Percentiles rank a stretch among this genome's conserved stretches.
Evolutionary conservation across 768 basidiomycete species (phyloP).

Genomic region (Dioszegia aurantiaca): DNA sequence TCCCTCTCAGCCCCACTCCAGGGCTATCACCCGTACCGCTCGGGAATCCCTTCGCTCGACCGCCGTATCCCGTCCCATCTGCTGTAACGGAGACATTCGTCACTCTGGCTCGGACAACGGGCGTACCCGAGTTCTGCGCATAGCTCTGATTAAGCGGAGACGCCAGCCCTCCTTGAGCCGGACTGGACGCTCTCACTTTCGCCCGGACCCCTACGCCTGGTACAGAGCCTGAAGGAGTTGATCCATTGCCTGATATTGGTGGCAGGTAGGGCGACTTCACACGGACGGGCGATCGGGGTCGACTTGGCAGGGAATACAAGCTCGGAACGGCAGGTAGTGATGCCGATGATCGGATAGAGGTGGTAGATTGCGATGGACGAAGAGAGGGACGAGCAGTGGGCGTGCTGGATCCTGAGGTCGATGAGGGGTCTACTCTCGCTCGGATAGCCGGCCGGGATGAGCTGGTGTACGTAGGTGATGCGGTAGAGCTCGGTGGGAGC

Average conservation of each 20-base stretch:
- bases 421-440: constrained; percentile 3
- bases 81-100: neutral
- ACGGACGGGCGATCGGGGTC: constrained; percentile 3
- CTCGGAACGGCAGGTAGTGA: constrained; percentile 1
- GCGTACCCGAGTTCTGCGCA: neutral
- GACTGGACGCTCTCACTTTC: neutral
- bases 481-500: neutral
- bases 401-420: neutral
- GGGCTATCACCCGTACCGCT: neutral
- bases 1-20: neutral
- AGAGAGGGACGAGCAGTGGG: neutral
- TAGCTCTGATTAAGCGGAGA: constrained; percentile 4
- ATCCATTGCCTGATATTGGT: neutral
- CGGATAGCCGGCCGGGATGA: neutral
- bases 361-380: neutral
- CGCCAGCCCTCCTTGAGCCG: neutral
- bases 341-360: constrained; percentile 3
- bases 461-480: neutral
- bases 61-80: neutral
- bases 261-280: constrained; percentile 7
- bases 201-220: neutral
- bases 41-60: neutral
- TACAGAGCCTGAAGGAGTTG: neutral
- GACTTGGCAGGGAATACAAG: neutral
- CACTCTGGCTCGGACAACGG: neutral